phyloP scores from a whole-genome alignment of 192 early-diverging fungal species.

The Phlyctochytrium planicorne region DNA sequence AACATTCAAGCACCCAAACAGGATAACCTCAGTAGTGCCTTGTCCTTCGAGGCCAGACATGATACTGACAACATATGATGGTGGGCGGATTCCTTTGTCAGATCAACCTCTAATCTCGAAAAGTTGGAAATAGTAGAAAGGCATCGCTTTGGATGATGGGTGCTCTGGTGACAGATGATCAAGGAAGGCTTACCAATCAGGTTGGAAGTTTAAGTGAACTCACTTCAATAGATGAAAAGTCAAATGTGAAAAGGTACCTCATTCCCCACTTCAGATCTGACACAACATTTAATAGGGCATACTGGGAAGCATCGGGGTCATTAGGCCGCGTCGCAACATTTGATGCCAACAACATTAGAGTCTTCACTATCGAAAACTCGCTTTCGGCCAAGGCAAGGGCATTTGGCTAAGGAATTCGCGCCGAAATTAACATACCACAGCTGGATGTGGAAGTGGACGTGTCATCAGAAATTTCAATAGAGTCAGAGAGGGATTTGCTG shows the following conservation, averaged over 20 bases:
- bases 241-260: no score
- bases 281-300: no score
- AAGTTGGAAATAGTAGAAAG: conserved; percentile 17
- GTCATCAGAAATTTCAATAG: no score
- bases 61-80: conserved; percentile 60
- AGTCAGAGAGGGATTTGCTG: no score
- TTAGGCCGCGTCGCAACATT: conserved; percentile 21
- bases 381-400: conserved; percentile 44
- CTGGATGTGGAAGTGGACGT: no score
- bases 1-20: conserved; percentile 62
- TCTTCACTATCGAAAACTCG: conserved; percentile 48
- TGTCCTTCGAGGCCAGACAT: conserved; percentile 56
- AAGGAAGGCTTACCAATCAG: conserved; percentile 30
- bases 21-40: conserved; percentile 65
- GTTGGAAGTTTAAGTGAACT: conserved; percentile 33
- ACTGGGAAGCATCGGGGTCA: conserved; percentile 45
- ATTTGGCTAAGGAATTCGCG: conserved; percentile 4
- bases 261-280: no score
- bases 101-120: background rate
- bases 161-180: conserved; percentile 24
- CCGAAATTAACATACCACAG: no score
- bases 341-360: conserved; percentile 33
- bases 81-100: conserved; percentile 11
- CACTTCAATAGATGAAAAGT: conserved; percentile 26
- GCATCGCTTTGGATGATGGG: conserved; percentile 37